These are phyloP conservation scores for Candida labiduridarum DNA, from an alignment of 1,139 yeast genomes.

Conservation along the genomic window DNA sequence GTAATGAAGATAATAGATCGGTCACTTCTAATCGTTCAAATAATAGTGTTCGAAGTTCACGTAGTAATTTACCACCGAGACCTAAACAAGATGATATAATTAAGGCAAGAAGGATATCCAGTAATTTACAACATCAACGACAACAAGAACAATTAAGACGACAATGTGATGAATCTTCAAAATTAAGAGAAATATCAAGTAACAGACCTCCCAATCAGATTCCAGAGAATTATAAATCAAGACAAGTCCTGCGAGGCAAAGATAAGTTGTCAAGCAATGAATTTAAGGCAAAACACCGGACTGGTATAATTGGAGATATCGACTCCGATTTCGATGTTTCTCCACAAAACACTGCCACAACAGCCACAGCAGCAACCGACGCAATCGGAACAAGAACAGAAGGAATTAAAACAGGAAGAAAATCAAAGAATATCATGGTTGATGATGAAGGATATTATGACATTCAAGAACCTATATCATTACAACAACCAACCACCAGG, in stretches of 20 bases:
- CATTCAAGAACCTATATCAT: constrained; percentile 36
- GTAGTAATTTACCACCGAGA: constrained; percentile 35
- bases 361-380: background rate
- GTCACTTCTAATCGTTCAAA: background rate
- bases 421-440: constrained; percentile 4
- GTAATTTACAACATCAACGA: constrained; percentile 9
- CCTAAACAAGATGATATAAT: constrained; percentile 35
- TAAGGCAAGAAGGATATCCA: constrained; percentile 36
- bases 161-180: constrained; percentile 1
- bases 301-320: background rate
- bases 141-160: constrained; percentile 6
- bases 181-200: background rate
- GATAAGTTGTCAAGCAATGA: background rate
- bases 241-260: background rate
- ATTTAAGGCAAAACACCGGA: background rate
- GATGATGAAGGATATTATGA: constrained; percentile 42
- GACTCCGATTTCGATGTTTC: background rate
- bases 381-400: too few species aligned
- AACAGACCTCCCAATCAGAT: background rate
- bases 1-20: background rate
- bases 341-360: background rate
- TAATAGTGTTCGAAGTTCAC: background rate
- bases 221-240: background rate
- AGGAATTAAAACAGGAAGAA: background rate
- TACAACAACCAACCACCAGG: constrained; percentile 29